Base-by-base conservation (phyloP, 352 stramenopile genomes). In the Peronospora belbahrii region DNA sequence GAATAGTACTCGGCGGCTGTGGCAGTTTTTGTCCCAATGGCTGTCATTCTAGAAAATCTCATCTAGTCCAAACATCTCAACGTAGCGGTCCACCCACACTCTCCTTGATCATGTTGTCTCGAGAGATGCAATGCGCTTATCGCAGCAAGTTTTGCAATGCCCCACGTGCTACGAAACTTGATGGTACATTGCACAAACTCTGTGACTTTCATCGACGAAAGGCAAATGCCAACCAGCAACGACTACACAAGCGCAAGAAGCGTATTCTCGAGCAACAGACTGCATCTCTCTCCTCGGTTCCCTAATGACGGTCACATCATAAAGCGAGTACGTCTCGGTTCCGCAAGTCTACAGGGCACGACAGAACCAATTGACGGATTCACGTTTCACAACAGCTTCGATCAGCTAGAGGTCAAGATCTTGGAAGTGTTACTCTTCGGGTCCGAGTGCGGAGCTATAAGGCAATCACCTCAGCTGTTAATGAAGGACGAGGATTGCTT, bases 171-270 rank as follows among this genome's bases (percentile, higher is more conserved):
- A 59, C 53, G 14, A 83, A 83, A 32, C 53, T 67, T 8, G 58
- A 75, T 52, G 67, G 67, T 22, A 61, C 52, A 24, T 18, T 79
- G 41, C 70, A 83, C 51, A 65, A 67, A 3, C 44, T 83, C 7
- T 83, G 67, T 51, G 67, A 78, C 50, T 67, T 71, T 52, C 70
- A 82, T 36, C 62, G 70, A 0, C 57, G 48, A 31, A 72, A 70
- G 32, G 70, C 70, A 42, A 82, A 82, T 28, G 48, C 59, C 32
- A 82, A 71, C 53, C 70, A 81, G 36, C 62, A 68, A 39, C 59
- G 59, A 17, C 42, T 68, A 32, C 59, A 68, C 55, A 59, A 56
- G 38, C 59, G 59, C 54, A 68, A 68, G 59, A 67, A 67, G 45
- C 53, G 43, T 39, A 57, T 67, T 17, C 48, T 67, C 9, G 53